These are phyloP conservation scores for Lathyrus oleraceus DNA, from an alignment of 306 rosid species.

Conservation along the genomic window DNA sequence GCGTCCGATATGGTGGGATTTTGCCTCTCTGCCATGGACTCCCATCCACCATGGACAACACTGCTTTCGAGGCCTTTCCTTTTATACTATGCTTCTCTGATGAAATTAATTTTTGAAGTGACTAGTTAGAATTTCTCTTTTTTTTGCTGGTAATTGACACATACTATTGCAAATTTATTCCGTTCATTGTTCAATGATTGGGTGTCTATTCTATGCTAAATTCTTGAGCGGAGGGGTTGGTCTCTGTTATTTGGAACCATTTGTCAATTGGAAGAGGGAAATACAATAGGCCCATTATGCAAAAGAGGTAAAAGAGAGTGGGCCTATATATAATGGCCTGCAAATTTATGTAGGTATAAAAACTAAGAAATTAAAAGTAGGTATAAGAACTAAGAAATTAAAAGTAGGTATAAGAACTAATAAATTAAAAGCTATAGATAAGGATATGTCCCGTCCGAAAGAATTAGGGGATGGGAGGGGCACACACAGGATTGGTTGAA, in stretches of 20 bases:
- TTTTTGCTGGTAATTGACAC: slow-evolving; percentile 9
- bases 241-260: slow-evolving; percentile 17
- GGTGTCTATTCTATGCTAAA: not conserved
- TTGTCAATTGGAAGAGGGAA: slow-evolving; percentile 13
- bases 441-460: not conserved
- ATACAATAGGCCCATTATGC: not conserved
- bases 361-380: no score
- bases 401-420: no score
- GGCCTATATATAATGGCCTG: not conserved
- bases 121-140: slow-evolving; percentile 4
- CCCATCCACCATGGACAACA: no score
- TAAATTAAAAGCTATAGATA: not conserved
- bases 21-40: no score
- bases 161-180: slow-evolving; percentile 13
- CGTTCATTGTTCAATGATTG: slow-evolving; percentile 9
- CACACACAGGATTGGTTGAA: not conserved
- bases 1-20: no score
- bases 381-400: no score
- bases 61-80: slow-evolving; percentile 13
- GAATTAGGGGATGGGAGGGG: not conserved
- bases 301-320: slow-evolving; percentile 1
- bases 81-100: slow-evolving; percentile 4
- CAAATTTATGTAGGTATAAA: not conserved
- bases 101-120: slow-evolving; percentile 9
- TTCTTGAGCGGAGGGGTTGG: slow-evolving; percentile 21